A percentile compares a stretch with the other conserved stretches of the same genome.
Evolutionary conservation across 2,329 filamentous ascomycete species (phyloP).

Genomic region (Ophiocordyceps camponoti-floridani): DNA sequence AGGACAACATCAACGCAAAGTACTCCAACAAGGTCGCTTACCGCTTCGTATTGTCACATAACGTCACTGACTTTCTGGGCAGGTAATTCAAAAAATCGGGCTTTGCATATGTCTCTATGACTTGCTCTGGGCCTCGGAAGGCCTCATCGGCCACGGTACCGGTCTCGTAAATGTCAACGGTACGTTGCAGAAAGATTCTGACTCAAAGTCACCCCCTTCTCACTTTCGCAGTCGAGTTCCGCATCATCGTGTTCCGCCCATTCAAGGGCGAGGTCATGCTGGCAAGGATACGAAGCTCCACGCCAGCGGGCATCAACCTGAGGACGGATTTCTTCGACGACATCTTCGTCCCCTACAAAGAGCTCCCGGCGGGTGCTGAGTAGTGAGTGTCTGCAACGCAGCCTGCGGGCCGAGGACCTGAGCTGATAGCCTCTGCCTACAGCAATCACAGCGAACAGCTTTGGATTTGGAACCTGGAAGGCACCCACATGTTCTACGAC

Average conservation of each 20-base stretch:
- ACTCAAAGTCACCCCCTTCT: background rate
- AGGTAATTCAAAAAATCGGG: conserved; percentile 84
- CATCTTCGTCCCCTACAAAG: conserved; percentile 59
- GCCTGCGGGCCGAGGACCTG: background rate
- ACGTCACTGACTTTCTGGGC: conserved; percentile 1
- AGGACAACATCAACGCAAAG: conserved; percentile 94
- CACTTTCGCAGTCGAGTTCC: conserved; percentile 57
- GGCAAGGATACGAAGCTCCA: conserved; percentile 64
- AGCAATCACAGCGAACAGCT: conserved; percentile 59
- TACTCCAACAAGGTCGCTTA: conserved; percentile 69
- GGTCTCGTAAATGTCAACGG: conserved; percentile 90
- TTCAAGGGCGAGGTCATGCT: conserved; percentile 89
- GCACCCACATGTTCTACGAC: conserved; percentile 68
- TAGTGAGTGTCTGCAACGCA: conserved; percentile 38
- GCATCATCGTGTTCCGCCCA: conserved; percentile 81
- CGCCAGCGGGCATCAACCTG: conserved; percentile 55
- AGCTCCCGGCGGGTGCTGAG: conserved; percentile 56
- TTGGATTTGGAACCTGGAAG: conserved; percentile 72
- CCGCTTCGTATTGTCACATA: background rate
- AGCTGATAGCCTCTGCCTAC: background rate
- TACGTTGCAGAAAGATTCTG: conserved; percentile 12
- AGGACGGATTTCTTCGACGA: conserved; percentile 89
- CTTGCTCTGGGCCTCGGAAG: conserved; percentile 74
- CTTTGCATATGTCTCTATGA: conserved; percentile 91
- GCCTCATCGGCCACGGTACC: conserved; percentile 80